A percentile compares a stretch with the other conserved stretches of the same genome.
phyloP scores from a whole-genome alignment of 768 basidiomycete species.

The Psilocybe tampanensis region DNA sequence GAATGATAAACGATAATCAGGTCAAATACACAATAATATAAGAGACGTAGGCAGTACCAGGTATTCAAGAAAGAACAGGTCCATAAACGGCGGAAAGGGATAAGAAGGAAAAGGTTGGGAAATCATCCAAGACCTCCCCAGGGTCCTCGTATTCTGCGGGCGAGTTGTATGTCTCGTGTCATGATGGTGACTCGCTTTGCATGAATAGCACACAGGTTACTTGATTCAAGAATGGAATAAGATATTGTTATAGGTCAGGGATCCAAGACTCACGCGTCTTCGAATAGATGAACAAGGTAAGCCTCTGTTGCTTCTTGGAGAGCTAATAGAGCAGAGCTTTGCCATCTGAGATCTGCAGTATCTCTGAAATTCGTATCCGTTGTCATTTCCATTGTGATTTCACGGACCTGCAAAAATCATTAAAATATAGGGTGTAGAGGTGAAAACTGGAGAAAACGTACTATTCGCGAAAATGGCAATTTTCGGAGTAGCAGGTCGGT shows the following conservation, averaged over 20 bases:
- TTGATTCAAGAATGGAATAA: conserved; percentile 30
- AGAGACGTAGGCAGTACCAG: not conserved
- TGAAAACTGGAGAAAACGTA: conserved; percentile 40
- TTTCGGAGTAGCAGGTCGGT: conserved; percentile 88
- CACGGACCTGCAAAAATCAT: conserved; percentile 64
- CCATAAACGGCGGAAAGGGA: too few species aligned
- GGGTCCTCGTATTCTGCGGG: conserved; percentile 90
- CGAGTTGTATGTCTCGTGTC: conserved; percentile 96
- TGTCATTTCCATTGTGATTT: conserved; percentile 90
- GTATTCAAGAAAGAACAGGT: not conserved
- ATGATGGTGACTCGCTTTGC: conserved; percentile 98
- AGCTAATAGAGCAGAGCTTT: conserved; percentile 90
- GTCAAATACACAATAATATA: not conserved
- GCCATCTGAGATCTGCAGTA: conserved; percentile 81
- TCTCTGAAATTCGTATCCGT: conserved; percentile 70
- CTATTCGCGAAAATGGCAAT: conserved; percentile 90
- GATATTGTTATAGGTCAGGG: not conserved
- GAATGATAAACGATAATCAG: not conserved
- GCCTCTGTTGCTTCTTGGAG: conserved; percentile 97
- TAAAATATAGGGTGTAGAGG: not conserved
- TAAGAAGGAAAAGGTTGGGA: too few species aligned
- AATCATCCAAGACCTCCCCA: conserved; percentile 73
- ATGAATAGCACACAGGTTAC: conserved; percentile 96
- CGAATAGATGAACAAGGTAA: conserved; percentile 93
- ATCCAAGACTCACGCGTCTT: conserved; percentile 84